A percentile compares a stretch with the other conserved stretches of the same genome.
These are phyloP conservation scores for Colletotrichum brevisporum DNA, from an alignment of 2,329 filamentous ascomycete genomes.

Conservation along the genomic window DNA sequence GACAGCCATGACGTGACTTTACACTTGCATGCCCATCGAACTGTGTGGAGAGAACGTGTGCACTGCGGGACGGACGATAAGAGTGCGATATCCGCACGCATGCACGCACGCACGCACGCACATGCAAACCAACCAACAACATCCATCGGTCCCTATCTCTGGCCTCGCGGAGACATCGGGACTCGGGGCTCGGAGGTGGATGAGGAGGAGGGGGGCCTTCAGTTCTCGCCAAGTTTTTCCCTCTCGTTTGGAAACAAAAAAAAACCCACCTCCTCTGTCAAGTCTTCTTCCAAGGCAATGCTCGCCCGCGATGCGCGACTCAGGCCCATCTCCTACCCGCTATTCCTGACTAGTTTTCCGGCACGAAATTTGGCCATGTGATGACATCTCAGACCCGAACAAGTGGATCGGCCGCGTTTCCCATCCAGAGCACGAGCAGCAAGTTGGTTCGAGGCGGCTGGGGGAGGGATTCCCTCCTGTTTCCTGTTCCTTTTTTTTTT, in stretches of 20 bases:
- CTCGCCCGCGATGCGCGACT: constrained; percentile 25
- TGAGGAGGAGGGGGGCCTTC: not conserved
- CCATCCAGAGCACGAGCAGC: constrained; percentile 17
- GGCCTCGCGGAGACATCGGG: constrained; percentile 3
- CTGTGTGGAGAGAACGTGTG: not conserved
- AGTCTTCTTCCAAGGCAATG: not conserved
- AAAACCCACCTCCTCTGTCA: not conserved
- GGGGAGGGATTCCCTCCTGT: no score
- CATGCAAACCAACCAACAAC: not conserved
- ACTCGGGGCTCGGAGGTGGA: constrained; percentile 4
- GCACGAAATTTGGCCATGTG: constrained; percentile 35
- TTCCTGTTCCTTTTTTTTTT: not conserved
- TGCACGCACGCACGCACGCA: not conserved
- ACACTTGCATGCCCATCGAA: constrained; percentile 6
- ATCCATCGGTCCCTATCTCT: not conserved
- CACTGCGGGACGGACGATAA: constrained; percentile 6
- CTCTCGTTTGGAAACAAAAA: constrained; percentile 17
- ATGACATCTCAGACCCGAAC: constrained; percentile 39
- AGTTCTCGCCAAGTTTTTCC: constrained; percentile 11
- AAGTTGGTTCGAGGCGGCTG: not conserved
- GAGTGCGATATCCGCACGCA: constrained; percentile 3
- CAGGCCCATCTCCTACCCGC: constrained; percentile 26
- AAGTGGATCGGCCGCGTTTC: constrained; percentile 36
- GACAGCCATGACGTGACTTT: constrained; percentile 11
- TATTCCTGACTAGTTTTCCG: constrained; percentile 34